phyloP scores from a whole-genome alignment of 176 grass and related monocot genomes.

The Lolium rigidum region DNA sequence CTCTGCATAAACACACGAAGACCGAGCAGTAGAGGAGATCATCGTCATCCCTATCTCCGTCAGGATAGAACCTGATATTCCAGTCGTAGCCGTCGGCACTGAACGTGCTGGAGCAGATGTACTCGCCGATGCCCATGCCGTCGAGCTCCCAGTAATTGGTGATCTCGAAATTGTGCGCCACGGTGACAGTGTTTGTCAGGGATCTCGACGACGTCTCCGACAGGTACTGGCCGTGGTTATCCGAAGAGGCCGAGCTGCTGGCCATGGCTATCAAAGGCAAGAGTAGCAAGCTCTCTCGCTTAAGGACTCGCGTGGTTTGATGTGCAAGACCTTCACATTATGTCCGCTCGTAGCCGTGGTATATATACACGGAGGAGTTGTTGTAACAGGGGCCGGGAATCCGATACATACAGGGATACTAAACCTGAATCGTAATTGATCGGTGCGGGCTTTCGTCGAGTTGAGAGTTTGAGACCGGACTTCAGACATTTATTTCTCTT shows the following conservation, averaged over 20 bases:
- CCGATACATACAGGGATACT: no score
- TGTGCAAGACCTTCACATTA: neutral
- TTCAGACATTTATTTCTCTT: no score
- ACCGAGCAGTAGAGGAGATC: neutral
- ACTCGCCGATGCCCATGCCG: neutral
- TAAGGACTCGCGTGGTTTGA: no score
- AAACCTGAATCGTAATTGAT: no score
- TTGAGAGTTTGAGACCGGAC: no score
- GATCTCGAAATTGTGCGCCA: neutral
- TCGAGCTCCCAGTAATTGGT: neutral
- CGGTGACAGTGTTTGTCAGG: neutral
- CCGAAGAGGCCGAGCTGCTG: neutral
- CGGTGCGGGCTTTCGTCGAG: no score
- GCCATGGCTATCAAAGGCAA: neutral
- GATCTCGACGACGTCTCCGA: neutral
- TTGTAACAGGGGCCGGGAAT: no score
- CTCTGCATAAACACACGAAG: neutral
- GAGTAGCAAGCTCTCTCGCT: no score
- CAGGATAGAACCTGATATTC: neutral
- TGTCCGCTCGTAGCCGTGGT: neutral
- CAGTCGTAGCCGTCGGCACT: neutral
- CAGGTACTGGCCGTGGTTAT: neutral
- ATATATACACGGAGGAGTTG: no score
- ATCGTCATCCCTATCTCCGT: accelerated
- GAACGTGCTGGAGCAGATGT: constrained; percentile 18